These are phyloP conservation scores for Talaromyces wortmannii DNA, from an alignment of 495 filamentous ascomycete species.

Conservation along the genomic window DNA sequence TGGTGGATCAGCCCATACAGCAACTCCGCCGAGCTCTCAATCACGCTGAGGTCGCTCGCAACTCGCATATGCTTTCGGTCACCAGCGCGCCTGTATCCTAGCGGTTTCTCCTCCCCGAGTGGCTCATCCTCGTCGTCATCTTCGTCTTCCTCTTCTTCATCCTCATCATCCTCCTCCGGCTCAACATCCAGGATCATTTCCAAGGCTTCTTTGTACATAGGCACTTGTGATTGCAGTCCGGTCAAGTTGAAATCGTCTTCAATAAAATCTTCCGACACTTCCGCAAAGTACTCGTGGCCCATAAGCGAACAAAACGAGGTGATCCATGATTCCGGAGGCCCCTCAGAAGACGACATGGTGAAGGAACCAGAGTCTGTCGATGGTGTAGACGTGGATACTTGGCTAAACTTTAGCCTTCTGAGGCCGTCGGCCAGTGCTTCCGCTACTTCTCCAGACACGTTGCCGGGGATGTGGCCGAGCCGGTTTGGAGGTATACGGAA, in stretches of 20 bases:
- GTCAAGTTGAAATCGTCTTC: conserved; percentile 99
- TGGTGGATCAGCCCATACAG: conserved; percentile 98
- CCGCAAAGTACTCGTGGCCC: conserved; percentile 97
- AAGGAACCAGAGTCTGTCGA: conserved; percentile 43
- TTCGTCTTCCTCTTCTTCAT: conserved; percentile 61
- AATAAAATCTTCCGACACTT: conserved; percentile 97
- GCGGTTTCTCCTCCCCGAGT: conserved; percentile 58
- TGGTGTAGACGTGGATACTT: conserved; percentile 35
- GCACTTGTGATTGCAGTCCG: conserved; percentile 87
- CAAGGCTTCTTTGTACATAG: conserved; percentile 96
- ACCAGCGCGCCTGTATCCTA: conserved; percentile 48
- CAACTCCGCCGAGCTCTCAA: conserved; percentile 94
- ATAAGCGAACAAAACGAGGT: conserved; percentile 90
- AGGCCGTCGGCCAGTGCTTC: conserved; percentile 47
- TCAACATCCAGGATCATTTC: conserved; percentile 99
- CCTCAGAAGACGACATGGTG: conserved; percentile 66
- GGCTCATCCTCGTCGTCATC: conserved; percentile 69
- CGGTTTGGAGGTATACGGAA: neutral
- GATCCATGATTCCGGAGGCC: conserved; percentile 92
- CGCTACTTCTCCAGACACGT: conserved; percentile 46
- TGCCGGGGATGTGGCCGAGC: conserved; percentile 26
- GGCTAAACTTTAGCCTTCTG: conserved; percentile 45
- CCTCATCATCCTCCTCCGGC: conserved; percentile 83
- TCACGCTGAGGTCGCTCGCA: conserved; percentile 84
- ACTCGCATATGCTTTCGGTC: conserved; percentile 80